These are phyloP conservation scores for Ceratocystis ficicola DNA, from an alignment of 2,329 filamentous ascomycete species.

Conservation along the genomic window DNA sequence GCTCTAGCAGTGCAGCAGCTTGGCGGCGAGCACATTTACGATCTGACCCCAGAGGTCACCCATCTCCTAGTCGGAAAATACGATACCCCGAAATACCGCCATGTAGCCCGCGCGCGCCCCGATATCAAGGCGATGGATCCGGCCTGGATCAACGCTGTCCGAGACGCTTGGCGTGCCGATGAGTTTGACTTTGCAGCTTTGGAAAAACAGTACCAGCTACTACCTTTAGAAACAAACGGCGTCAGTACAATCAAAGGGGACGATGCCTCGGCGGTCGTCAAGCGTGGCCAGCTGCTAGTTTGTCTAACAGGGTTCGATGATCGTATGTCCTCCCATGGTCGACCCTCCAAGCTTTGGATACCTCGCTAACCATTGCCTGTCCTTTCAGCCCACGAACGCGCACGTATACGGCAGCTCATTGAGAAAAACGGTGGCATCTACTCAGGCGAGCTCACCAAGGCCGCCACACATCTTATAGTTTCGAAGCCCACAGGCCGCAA, in stretches of 20 bases:
- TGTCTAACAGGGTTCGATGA: conserved; percentile 49
- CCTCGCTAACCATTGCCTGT: neutral
- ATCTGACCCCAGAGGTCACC: conserved; percentile 90
- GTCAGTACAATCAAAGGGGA: conserved; percentile 30
- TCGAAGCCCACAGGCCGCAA: conserved; percentile 72
- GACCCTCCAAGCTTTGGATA: neutral
- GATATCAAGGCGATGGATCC: conserved; percentile 74
- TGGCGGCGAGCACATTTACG: conserved; percentile 75
- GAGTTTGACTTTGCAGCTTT: conserved; percentile 62
- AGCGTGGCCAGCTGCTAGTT: conserved; percentile 36
- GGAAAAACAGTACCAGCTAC: conserved; percentile 54
- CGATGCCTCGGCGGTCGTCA: conserved; percentile 23
- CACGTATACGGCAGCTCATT: conserved; percentile 56
- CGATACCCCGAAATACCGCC: conserved; percentile 86
- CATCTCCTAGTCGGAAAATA: conserved; percentile 85
- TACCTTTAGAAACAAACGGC: conserved; percentile 47
- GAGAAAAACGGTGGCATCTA: conserved; percentile 66
- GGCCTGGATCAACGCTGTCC: conserved; percentile 74
- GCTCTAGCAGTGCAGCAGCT: conserved; percentile 60
- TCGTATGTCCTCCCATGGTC: conserved; percentile 27
- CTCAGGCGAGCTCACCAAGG: conserved; percentile 72
- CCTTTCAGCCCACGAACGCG: conserved; percentile 48
- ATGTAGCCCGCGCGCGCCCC: conserved; percentile 77
- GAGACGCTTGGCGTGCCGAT: conserved; percentile 68
- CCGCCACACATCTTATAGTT: conserved; percentile 79